Conservation (phyloP, 768 basidiomycete species). For the Xerocomellus dryophilus region DNA sequence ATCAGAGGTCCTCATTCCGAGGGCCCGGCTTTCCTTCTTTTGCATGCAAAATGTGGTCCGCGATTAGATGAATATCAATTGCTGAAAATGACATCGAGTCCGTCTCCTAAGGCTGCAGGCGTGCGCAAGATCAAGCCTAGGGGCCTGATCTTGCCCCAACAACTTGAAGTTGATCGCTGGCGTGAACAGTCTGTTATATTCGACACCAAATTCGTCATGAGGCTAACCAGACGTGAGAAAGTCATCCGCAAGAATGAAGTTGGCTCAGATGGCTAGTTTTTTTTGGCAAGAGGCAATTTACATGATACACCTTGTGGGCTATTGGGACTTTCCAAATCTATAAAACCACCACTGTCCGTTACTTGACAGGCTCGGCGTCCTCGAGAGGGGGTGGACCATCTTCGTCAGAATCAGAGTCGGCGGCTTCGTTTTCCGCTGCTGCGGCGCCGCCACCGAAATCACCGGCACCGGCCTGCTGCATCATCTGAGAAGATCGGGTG, state of each 20-base stretch:
- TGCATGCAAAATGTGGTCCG: no score
- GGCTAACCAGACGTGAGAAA: background rate
- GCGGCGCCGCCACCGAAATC: conserved; percentile 18
- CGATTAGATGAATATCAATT: no score
- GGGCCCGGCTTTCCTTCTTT: no score
- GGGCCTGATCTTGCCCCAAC: no score
- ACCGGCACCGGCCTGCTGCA: conserved; percentile 31
- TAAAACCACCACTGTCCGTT: background rate
- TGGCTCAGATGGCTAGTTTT: background rate
- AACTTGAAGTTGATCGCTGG: no score
- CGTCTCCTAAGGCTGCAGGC: background rate
- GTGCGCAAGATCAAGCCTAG: no score
- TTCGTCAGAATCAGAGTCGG: conserved; percentile 41
- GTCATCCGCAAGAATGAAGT: background rate
- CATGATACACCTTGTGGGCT: conserved; percentile 9
- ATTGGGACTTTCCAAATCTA: background rate
- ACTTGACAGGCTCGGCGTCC: conserved; percentile 44
- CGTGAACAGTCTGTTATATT: no score
- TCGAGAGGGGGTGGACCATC: conserved; percentile 83
- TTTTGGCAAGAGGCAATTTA: conserved; percentile 16
- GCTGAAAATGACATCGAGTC: no score
- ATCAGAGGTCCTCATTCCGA: background rate
- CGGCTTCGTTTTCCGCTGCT: conserved; percentile 8
- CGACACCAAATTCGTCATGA: background rate
- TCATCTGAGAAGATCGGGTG: conserved; percentile 34